These are phyloP conservation scores for Pichia cactophila DNA, from an alignment of 1,139 yeast species.

Conservation along the genomic window DNA sequence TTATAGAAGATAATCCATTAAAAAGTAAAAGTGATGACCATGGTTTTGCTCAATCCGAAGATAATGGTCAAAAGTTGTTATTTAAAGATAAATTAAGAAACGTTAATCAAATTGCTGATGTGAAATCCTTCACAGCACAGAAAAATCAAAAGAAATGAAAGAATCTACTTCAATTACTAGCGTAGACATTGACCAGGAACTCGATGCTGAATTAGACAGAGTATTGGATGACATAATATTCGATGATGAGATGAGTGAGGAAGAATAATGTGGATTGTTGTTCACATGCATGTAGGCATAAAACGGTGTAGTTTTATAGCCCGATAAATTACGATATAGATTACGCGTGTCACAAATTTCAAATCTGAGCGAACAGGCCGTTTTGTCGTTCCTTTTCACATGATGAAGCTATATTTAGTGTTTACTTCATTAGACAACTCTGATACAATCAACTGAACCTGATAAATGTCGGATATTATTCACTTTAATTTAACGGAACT, in stretches of 20 bases:
- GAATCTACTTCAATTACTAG: neutral
- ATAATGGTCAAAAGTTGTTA: too few species aligned
- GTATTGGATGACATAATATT: constrained; percentile 22
- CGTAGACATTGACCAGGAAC: constrained; percentile 14
- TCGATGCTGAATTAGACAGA: constrained; percentile 21
- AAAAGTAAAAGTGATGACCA: constrained; percentile 4
- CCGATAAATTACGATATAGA: neutral
- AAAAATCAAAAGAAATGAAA: neutral
- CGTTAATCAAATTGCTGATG: neutral
- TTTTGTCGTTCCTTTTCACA: neutral
- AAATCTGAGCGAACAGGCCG: neutral
- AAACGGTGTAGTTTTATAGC: neutral
- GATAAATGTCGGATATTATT: constrained; percentile 3
- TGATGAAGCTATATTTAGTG: neutral
- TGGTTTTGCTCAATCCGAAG: too few species aligned
- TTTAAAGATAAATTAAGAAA: too few species aligned
- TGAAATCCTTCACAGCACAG: neutral
- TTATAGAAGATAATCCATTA: constrained; percentile 19
- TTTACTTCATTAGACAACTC: neutral
- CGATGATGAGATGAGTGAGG: constrained; percentile 24
- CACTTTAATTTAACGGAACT: constrained; percentile 9
- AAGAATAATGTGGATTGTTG: constrained; percentile 13
- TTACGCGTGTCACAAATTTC: neutral
- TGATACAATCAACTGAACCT: neutral
- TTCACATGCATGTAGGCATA: neutral